phyloP scores from a whole-genome alignment of 768 basidiomycete genomes.

The Mycena capillaripes region DNA sequence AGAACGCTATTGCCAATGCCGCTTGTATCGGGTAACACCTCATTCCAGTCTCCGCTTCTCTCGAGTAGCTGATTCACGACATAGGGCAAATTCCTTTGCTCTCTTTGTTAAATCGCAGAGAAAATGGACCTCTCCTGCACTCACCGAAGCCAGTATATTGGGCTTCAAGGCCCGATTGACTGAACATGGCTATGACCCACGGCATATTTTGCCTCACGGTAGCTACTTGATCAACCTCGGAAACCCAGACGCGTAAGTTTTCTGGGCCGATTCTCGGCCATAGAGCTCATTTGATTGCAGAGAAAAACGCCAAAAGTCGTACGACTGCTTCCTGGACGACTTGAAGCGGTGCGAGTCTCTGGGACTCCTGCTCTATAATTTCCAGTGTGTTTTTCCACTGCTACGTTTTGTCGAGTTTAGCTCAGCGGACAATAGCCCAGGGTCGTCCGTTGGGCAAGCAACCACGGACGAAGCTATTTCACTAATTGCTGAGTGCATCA shows the following conservation, averaged over 20 bases:
- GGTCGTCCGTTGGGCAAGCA: constrained; percentile 82
- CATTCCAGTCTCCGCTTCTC: background rate
- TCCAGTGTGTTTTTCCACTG: constrained; percentile 73
- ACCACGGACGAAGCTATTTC: constrained; percentile 73
- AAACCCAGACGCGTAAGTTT: constrained; percentile 78
- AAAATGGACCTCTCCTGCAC: constrained; percentile 79
- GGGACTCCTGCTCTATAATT: constrained; percentile 83
- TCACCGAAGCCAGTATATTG: constrained; percentile 65
- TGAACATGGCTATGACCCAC: constrained; percentile 70
- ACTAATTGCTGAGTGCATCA: constrained; percentile 79
- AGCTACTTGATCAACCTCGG: constrained; percentile 90
- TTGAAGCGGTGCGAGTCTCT: constrained; percentile 82
- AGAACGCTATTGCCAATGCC: constrained; percentile 80
- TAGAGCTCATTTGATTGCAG: constrained; percentile 46
- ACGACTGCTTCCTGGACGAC: constrained; percentile 88
- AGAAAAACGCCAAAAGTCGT: constrained; percentile 78
- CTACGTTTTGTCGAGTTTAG: background rate
- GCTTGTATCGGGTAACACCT: constrained; percentile 70
- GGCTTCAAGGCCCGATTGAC: constrained; percentile 74
- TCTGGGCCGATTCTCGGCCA: background rate
- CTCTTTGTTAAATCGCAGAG: constrained; percentile 89
- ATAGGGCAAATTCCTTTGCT: constrained; percentile 86
- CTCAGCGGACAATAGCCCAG: constrained; percentile 65
- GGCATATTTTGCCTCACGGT: constrained; percentile 85
- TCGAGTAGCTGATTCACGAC: background rate